Conservation (phyloP, 768 basidiomycete genomes). For the Phanerodontia chrysosporium region DNA sequence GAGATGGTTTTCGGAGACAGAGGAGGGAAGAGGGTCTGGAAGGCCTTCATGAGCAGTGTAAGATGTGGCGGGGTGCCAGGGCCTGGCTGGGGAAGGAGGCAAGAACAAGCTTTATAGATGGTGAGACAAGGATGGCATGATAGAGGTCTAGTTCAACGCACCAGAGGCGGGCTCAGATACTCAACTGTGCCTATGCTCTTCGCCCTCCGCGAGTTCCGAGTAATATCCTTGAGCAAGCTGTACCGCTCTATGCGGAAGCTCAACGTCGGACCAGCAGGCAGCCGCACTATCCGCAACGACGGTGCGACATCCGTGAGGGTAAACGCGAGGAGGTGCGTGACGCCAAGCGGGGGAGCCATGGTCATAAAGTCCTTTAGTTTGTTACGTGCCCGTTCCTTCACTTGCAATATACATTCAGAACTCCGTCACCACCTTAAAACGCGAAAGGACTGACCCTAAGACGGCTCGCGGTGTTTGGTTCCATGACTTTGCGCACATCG, state of each 20-base stretch:
- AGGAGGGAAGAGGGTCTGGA: conserved; percentile 94
- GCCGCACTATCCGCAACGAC: conserved; percentile 78
- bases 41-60: conserved; percentile 89
- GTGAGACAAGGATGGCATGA: not conserved
- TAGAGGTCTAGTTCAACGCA: conserved; percentile 34
- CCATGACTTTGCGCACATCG: conserved; percentile 94
- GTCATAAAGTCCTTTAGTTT: conserved; percentile 92
- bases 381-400: conserved; percentile 84
- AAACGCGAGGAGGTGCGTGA: conserved; percentile 91
- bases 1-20: conserved; percentile 77
- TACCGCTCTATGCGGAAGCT: conserved; percentile 92
- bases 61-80: conserved; percentile 79
- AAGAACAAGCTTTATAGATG: conserved; percentile 70
- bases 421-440: not conserved
- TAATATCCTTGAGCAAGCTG: conserved; percentile 82
- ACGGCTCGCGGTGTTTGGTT: conserved; percentile 93
- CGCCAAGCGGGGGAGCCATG: conserved; percentile 85
- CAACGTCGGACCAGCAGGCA: conserved; percentile 89
- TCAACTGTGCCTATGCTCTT: conserved; percentile 74
- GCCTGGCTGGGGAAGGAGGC: conserved; percentile 79
- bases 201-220: conserved; percentile 60
- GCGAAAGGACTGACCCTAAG: conserved; percentile 56
- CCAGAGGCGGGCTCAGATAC: conserved; percentile 89
- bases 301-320: conserved; percentile 84
- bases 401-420: conserved; percentile 16